These are phyloP conservation scores for Vaccinium corymbosum DNA, from an alignment of 148 eudicot species.

Conservation along the genomic window DNA sequence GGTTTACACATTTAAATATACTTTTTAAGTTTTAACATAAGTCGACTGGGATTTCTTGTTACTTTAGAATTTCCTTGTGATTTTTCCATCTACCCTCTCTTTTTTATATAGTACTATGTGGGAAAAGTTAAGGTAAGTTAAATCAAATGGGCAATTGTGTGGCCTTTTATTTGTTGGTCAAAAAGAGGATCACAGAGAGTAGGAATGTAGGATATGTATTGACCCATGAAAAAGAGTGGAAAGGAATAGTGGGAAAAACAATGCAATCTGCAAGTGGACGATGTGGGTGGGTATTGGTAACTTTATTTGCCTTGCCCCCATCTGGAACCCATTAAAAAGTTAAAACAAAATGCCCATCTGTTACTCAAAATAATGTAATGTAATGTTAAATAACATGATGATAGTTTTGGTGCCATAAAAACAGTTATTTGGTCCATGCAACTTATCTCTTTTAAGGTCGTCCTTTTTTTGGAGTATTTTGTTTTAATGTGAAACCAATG, in stretches of 20 bases:
- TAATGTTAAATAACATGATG: no score
- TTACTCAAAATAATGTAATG: no score
- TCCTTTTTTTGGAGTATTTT: no score
- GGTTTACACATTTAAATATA: no score
- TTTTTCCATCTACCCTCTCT: neutral
- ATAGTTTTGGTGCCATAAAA: neutral
- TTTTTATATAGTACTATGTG: neutral
- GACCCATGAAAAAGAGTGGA: slow-evolving; percentile 18
- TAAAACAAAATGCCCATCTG: neutral
- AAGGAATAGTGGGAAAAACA: slow-evolving; percentile 18
- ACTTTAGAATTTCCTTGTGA: no score
- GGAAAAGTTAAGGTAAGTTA: neutral
- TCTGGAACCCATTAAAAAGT: neutral
- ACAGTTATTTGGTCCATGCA: neutral
- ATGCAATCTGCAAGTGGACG: slow-evolving; percentile 20
- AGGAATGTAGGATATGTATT: slow-evolving; percentile 9
- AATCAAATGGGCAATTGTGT: neutral
- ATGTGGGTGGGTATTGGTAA: neutral
- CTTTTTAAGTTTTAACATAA: no score
- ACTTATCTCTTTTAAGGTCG: neutral
- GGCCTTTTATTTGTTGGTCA: slow-evolving; percentile 23
- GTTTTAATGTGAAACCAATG: no score
- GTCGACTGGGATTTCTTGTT: no score
- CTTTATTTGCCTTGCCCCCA: slow-evolving; percentile 2
- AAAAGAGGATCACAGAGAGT: neutral